A percentile compares a stretch with the other conserved stretches of the same genome.
phyloP scores from a whole-genome alignment of 2,329 filamentous ascomycete genomes.

The Diaporthe eres region DNA sequence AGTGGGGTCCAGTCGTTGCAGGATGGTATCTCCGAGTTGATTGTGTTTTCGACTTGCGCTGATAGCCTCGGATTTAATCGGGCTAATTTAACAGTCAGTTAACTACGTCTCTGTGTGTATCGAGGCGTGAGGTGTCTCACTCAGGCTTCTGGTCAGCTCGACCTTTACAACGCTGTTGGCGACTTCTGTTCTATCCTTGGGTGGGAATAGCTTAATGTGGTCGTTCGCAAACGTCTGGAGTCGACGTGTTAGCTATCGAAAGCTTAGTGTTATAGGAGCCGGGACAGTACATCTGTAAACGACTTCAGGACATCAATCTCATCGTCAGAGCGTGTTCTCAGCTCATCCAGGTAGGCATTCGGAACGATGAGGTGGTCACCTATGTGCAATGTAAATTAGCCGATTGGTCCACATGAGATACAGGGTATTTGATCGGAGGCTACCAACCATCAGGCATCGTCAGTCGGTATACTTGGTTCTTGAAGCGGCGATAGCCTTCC shows the following conservation, averaged over 20 bases:
- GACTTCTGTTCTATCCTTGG: conserved; percentile 33
- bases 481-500: conserved; percentile 37
- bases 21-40: conserved; percentile 13
- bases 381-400: conserved; percentile 25
- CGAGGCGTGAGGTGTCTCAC: not conserved
- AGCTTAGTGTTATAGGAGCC: not conserved
- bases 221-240: conserved; percentile 32
- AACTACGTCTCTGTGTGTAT: accelerated
- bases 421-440: not conserved
- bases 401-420: too few relatives aligned
- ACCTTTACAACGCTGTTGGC: conserved; percentile 36
- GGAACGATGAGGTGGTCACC: conserved; percentile 50
- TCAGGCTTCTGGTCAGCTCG: conserved; percentile 28
- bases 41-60: conserved; percentile 27
- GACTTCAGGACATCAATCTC: conserved; percentile 48
- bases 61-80: conserved; percentile 32
- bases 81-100: not conserved
- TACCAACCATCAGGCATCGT: conserved; percentile 36
- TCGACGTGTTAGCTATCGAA: not conserved
- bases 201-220: conserved; percentile 36
- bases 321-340: conserved; percentile 48
- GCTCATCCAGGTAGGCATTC: conserved; percentile 47
- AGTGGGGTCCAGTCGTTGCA: conserved; percentile 44
- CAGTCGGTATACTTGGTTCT: conserved; percentile 36
- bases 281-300: conserved; percentile 33